phyloP scores from a whole-genome alignment of 306 rosid genomes.

The Sophora flavescens region DNA sequence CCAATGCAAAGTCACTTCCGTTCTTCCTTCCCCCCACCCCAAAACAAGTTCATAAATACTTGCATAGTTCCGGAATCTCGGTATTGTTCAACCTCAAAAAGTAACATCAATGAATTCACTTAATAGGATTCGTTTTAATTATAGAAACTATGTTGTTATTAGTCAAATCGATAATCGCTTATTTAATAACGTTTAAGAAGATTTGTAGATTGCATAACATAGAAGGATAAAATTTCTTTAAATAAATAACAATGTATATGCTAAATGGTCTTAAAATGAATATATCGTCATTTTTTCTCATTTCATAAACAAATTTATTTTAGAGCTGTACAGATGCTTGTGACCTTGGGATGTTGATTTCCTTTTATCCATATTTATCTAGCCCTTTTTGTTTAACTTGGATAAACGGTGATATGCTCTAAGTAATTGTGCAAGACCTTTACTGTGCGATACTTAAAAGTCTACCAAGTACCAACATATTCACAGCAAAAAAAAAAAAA shows the following conservation, averaged over 20 bases:
- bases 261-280: no score
- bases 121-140: neutral
- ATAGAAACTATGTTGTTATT: neutral
- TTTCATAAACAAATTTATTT: no score
- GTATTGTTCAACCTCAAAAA: constrained; percentile 3
- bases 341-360: neutral
- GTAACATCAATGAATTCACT: constrained; percentile 15
- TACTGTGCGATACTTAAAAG: no score
- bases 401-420: neutral
- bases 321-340: no score
- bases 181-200: neutral
- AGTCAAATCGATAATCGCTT: neutral
- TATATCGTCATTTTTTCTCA: no score
- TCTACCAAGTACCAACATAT: neutral
- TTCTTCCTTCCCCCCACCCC: constrained; percentile 2
- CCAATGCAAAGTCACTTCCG: constrained; percentile 18
- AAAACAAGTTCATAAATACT: neutral
- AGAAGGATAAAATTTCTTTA: neutral
- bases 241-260: no score
- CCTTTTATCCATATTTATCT: neutral
- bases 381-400: neutral
- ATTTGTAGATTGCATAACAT: neutral
- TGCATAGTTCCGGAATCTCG: constrained; percentile 40
- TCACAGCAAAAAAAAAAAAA: neutral
- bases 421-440: neutral